Conservation (phyloP, 1,284 basidiomycete species). For the Tylopilus orsonianus region DNA sequence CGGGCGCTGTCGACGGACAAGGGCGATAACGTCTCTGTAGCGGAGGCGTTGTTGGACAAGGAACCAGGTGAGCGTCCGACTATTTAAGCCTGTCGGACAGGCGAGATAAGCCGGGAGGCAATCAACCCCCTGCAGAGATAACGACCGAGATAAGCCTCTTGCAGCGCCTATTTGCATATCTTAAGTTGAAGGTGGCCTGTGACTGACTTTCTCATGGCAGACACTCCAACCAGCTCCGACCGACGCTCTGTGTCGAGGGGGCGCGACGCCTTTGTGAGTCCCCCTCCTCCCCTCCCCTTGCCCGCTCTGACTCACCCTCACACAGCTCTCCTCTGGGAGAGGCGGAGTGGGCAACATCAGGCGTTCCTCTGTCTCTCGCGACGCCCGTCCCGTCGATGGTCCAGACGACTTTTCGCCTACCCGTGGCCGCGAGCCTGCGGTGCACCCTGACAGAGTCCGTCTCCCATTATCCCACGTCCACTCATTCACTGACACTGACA, state of each 20-base stretch:
- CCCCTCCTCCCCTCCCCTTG: too few relatives aligned
- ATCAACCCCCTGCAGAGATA: constrained; percentile 25
- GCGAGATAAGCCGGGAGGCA: constrained; percentile 20
- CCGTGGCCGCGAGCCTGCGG: constrained; percentile 56
- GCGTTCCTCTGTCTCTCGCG: constrained; percentile 43
- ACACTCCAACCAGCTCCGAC: constrained; percentile 12
- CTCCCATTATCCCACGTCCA: background rate
- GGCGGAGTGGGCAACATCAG: constrained; percentile 71
- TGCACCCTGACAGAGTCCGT: constrained; percentile 37
- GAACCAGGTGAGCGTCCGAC: constrained; percentile 11
- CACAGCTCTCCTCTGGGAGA: constrained; percentile 58
- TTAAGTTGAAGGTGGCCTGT: background rate
- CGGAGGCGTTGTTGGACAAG: constrained; percentile 12
- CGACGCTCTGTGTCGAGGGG: constrained; percentile 45
- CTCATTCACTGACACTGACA: background rate
- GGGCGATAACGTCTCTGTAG: constrained; percentile 4
- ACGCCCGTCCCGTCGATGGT: constrained; percentile 36
- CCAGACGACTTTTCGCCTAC: constrained; percentile 42
- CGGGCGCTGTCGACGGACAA: constrained; percentile 18
- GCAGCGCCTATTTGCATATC: background rate
- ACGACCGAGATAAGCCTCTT: constrained; percentile 19
- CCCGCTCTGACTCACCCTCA: background rate
- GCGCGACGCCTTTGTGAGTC: constrained; percentile 40
- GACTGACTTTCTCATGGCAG: constrained; percentile 27
- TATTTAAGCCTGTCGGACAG: constrained; percentile 12